phyloP scores from a whole-genome alignment of 129 eudicot species.

The Lactuca saligna region DNA sequence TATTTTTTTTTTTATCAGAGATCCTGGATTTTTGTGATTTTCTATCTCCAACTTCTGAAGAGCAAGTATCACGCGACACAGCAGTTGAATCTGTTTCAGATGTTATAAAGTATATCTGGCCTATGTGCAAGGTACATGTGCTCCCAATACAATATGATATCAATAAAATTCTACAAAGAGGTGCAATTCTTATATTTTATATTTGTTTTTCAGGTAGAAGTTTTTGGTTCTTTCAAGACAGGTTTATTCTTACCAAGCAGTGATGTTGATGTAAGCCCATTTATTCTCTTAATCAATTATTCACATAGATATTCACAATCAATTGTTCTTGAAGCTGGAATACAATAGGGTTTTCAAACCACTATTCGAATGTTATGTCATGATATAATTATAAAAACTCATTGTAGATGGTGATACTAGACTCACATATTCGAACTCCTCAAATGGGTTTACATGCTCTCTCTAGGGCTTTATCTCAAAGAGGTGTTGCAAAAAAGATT shows the following conservation, averaged over 20 bases:
- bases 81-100: constrained; percentile 76
- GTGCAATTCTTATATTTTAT: constrained; percentile 5
- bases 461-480: constrained; percentile 77
- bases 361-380: neutral
- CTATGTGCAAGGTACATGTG: constrained; percentile 58
- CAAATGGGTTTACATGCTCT: constrained; percentile 82
- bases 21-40: constrained; percentile 90
- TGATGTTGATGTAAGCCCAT: constrained; percentile 77
- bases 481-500: constrained; percentile 82
- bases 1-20: constrained; percentile 43
- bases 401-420: constrained; percentile 79
- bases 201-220: constrained; percentile 60
- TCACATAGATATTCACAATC: neutral
- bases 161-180: neutral
- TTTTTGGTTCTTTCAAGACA: constrained; percentile 90
- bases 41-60: constrained; percentile 88
- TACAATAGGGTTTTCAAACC: neutral
- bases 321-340: neutral
- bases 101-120: constrained; percentile 89
- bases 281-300: neutral
- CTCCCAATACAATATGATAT: neutral
- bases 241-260: constrained; percentile 91
- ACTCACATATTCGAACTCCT: constrained; percentile 68
- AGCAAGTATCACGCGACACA: constrained; percentile 59
- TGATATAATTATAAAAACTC: constrained; percentile 3